Percentiles rank a stretch among this genome's conserved stretches.
These are phyloP conservation scores for Leishmania gerbilli DNA, from an alignment of 208 protist species.

Conservation along the genomic window DNA sequence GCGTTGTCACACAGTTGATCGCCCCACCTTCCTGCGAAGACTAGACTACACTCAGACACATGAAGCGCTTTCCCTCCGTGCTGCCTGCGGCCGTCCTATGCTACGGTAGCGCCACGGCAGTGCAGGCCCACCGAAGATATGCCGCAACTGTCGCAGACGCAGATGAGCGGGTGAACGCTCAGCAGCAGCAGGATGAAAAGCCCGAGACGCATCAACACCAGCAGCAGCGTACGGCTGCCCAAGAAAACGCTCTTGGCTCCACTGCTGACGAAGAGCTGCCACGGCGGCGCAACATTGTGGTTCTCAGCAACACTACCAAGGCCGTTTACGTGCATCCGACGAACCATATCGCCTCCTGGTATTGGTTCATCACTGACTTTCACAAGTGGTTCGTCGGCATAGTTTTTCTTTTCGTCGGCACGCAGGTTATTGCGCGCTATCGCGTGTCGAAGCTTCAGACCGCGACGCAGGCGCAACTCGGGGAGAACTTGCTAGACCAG, in stretches of 20 bases:
- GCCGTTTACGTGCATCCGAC: slow-evolving; percentile 85
- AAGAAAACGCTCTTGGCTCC: slow-evolving; percentile 40
- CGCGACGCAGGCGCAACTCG: slow-evolving; percentile 77
- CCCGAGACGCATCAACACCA: slow-evolving; percentile 6
- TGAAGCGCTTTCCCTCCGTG: slow-evolving; percentile 24
- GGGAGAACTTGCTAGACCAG: slow-evolving; percentile 88
- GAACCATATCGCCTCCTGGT: slow-evolving; percentile 89
- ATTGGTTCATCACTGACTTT: slow-evolving; percentile 88
- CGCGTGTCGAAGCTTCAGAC: slow-evolving; percentile 78
- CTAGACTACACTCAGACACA: neutral
- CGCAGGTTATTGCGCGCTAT: slow-evolving; percentile 82
- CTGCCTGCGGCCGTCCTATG: neutral
- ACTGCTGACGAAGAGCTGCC: slow-evolving; percentile 25
- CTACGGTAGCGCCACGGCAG: neutral
- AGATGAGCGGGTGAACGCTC: slow-evolving; percentile 8
- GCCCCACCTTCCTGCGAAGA: neutral
- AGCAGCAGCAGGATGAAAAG: slow-evolving; percentile 4
- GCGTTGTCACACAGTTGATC: neutral
- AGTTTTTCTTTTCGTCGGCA: slow-evolving; percentile 77
- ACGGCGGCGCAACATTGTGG: slow-evolving; percentile 78
- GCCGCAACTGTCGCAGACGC: slow-evolving; percentile 19
- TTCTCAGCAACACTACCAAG: slow-evolving; percentile 87
- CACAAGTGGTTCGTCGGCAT: slow-evolving; percentile 86
- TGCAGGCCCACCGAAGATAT: slow-evolving; percentile 9
- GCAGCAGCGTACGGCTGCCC: slow-evolving; percentile 1